These are phyloP conservation scores for Smallanthus sonchifolius DNA, from an alignment of 129 eudicot species.

Conservation along the genomic window DNA sequence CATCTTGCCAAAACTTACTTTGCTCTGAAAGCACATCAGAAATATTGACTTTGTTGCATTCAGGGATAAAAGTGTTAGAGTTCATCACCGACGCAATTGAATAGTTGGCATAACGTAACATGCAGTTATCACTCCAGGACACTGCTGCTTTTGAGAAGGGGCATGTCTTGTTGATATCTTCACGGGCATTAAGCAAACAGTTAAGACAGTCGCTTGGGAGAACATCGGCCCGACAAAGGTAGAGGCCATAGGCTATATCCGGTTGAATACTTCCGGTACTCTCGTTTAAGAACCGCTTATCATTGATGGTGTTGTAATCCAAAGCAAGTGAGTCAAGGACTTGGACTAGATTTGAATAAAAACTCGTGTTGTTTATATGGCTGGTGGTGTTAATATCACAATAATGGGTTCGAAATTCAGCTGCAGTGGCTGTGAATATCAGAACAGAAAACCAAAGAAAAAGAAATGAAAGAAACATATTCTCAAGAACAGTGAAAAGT, in stretches of 20 bases:
- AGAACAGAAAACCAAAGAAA: slow-evolving; percentile 6
- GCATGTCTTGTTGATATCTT: slow-evolving; percentile 1
- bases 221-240: slow-evolving; percentile 22
- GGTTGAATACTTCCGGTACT: not conserved
- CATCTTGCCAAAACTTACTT: not conserved
- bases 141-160: slow-evolving; percentile 15
- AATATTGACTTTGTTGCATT: slow-evolving; percentile 7
- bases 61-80: not conserved
- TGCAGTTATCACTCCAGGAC: slow-evolving; percentile 17
- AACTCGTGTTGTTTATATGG: not conserved
- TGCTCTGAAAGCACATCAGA: not conserved
- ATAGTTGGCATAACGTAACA: slow-evolving; percentile 22
- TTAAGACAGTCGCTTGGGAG: slow-evolving; percentile 20
- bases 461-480: slow-evolving; percentile 10
- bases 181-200: slow-evolving; percentile 16
- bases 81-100: slow-evolving; percentile 7
- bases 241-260: slow-evolving; percentile 16
- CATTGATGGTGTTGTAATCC: not conserved
- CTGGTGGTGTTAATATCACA: slow-evolving; percentile 5
- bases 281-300: not conserved
- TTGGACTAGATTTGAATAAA: not conserved
- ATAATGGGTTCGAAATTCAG: slow-evolving; percentile 4
- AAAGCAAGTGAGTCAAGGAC: slow-evolving; percentile 15
- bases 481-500: not conserved
- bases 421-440: slow-evolving; percentile 10